These are phyloP conservation scores for Nicotiana attenuata DNA, from an alignment of 257 asterid species.

Conservation along the genomic window DNA sequence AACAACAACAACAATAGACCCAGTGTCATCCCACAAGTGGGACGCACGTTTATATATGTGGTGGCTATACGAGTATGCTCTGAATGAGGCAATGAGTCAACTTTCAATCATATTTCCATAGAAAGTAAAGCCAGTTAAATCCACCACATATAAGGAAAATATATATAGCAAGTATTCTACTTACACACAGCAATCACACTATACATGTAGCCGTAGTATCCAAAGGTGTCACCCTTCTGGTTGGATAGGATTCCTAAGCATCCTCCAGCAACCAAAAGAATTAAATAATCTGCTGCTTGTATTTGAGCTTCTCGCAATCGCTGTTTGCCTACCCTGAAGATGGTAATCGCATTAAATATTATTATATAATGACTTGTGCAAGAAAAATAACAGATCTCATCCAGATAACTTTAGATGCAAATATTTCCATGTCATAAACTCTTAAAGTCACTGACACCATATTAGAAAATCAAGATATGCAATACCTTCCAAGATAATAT, in stretches of 20 bases:
- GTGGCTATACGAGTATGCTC: background rate
- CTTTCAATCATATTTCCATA: background rate
- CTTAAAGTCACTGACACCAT: background rate
- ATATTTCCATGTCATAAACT: background rate
- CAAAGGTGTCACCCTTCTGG: constrained; percentile 85
- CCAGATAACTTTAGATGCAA: constrained; percentile 1
- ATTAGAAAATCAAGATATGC: background rate
- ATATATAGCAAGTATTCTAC: constrained; percentile 23
- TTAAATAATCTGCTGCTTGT: constrained; percentile 88
- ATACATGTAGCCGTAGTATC: constrained; percentile 79
- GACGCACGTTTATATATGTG: no score
- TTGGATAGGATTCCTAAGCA: constrained; percentile 89
- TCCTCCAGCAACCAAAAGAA: constrained; percentile 95
- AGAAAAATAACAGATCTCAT: background rate
- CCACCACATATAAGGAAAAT: background rate
- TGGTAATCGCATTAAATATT: constrained; percentile 7
- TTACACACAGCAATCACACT: constrained; percentile 90
- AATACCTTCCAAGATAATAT: constrained; percentile 89
- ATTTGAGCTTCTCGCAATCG: constrained; percentile 86
- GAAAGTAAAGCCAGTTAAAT: background rate
- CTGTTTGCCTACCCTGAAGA: constrained; percentile 71
- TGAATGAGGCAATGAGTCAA: background rate
- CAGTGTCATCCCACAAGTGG: no score
- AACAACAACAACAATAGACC: no score
- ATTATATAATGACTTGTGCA: background rate